These are phyloP conservation scores for Phyllostachys edulis DNA, from an alignment of 176 grass and related monocot species.

Conservation along the genomic window DNA sequence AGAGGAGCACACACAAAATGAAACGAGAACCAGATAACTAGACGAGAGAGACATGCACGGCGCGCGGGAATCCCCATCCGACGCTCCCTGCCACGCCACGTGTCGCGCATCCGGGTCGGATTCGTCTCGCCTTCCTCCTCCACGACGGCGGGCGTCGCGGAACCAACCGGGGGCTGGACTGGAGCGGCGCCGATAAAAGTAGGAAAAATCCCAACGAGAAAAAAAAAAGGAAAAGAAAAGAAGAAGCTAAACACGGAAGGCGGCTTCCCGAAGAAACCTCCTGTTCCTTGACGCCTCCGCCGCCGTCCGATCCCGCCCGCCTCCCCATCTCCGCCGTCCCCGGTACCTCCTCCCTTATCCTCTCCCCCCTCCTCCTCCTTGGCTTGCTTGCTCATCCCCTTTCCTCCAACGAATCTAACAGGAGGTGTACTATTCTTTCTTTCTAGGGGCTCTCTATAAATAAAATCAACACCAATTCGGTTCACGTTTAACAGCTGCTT, in stretches of 20 bases:
- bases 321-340: too few relatives aligned
- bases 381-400: background rate
- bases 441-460: background rate
- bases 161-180: background rate
- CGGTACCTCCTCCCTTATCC: too few relatives aligned
- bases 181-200: too few relatives aligned
- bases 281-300: background rate
- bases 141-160: background rate
- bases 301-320: too few relatives aligned
- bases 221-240: background rate
- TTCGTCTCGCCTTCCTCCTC: slow-evolving; percentile 38
- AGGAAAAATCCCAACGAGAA: background rate
- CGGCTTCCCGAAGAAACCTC: slow-evolving; percentile 43
- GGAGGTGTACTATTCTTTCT: background rate
- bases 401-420: background rate
- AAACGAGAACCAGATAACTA: too few relatives aligned
- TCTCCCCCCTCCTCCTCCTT: too few relatives aligned
- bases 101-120: background rate
- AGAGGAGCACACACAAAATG: too few relatives aligned
- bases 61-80: too few relatives aligned
- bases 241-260: background rate
- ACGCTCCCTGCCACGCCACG: too few relatives aligned
- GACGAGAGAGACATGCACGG: too few relatives aligned
- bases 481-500: background rate
- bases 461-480: background rate